These are phyloP conservation scores for Globisporangium camurandrum DNA, from an alignment of 352 stramenopile genomes.

Conservation along the genomic window DNA sequence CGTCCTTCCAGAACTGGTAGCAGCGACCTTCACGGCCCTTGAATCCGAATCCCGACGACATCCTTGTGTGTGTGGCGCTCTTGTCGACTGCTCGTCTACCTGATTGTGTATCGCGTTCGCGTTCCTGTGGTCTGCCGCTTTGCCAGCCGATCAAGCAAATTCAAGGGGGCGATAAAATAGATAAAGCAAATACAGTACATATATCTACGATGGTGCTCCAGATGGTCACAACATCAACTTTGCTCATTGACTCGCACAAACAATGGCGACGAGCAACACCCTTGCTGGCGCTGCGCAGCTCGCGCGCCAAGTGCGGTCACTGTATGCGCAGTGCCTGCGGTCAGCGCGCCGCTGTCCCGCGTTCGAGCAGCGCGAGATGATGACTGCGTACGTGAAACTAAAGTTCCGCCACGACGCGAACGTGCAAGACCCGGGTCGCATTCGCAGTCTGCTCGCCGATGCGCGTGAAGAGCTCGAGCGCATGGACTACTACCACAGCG, in stretches of 20 bases:
- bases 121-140: slow-evolving; percentile 7
- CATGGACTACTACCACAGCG: slow-evolving; percentile 85
- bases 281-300: not conserved
- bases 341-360: slow-evolving; percentile 66
- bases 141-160: too few species aligned
- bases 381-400: slow-evolving; percentile 72
- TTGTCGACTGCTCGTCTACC: slow-evolving; percentile 1
- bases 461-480: slow-evolving; percentile 67
- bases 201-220: too few species aligned
- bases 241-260: too few species aligned
- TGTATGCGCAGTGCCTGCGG: slow-evolving; percentile 72
- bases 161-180: too few species aligned
- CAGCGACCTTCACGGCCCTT: slow-evolving; percentile 89
- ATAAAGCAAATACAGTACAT: too few species aligned
- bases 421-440: slow-evolving; percentile 42
- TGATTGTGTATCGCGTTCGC: not conserved
- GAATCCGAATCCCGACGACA: slow-evolving; percentile 93
- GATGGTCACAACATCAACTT: too few species aligned
- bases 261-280: not conserved
- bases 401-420: slow-evolving; percentile 62
- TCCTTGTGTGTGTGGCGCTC: slow-evolving; percentile 28
- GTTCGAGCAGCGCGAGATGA: slow-evolving; percentile 79
- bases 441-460: slow-evolving; percentile 50
- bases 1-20: slow-evolving; percentile 92
- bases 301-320: slow-evolving; percentile 31